A percentile compares a stretch with the other conserved stretches of the same genome.
phyloP scores from a whole-genome alignment of 495 filamentous ascomycete species.

The Podospora australis region DNA sequence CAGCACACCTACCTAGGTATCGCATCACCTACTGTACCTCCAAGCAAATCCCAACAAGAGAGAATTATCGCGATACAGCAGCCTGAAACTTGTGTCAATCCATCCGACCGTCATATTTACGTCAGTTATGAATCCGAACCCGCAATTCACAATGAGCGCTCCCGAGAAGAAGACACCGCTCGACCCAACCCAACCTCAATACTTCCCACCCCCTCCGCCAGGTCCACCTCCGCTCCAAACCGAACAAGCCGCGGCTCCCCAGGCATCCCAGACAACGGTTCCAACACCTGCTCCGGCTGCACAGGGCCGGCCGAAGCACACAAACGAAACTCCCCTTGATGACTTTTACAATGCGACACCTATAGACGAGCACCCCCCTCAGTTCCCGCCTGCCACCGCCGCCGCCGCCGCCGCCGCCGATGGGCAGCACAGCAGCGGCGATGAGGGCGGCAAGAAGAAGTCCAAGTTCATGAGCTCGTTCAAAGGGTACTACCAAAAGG shows the following conservation, averaged over 20 bases:
- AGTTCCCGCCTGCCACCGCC: conserved; percentile 9
- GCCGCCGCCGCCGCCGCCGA: too few species aligned
- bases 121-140: too few species aligned
- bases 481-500: conserved; percentile 4
- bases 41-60: neutral
- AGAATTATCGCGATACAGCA: too few species aligned
- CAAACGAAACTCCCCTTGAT: conserved; percentile 23
- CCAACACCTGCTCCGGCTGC: too few species aligned
- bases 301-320: conserved; percentile 13
- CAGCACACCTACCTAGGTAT: too few species aligned
- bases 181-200: conserved; percentile 5
- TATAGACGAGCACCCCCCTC: conserved; percentile 16
- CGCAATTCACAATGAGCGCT: neutral
- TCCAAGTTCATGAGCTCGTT: conserved; percentile 18
- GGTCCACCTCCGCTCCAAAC: conserved; percentile 12
- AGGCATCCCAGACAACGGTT: too few species aligned
- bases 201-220: conserved; percentile 20
- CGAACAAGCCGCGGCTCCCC: neutral
- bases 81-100: too few species aligned
- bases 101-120: too few species aligned
- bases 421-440: conserved; percentile 3
- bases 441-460: conserved; percentile 20
- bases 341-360: conserved; percentile 27
- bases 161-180: conserved; percentile 1
- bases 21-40: neutral